Conservation (phyloP, 2,329 filamentous ascomycete genomes). For the Beauveria scarabaeidicola region DNA sequence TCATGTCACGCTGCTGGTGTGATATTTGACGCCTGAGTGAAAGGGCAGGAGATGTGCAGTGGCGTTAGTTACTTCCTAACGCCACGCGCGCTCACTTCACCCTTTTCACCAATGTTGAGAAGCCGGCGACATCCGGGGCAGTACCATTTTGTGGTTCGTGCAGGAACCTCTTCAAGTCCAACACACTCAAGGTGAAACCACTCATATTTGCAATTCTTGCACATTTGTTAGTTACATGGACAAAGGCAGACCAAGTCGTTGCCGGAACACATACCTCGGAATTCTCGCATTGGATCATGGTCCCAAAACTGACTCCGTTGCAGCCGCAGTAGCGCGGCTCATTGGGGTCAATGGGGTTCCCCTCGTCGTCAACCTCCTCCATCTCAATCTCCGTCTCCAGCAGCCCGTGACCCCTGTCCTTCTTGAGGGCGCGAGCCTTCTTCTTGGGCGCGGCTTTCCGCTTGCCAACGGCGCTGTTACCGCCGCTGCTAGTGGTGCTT, state of each 20-base stretch:
- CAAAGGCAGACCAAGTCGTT: not conserved
- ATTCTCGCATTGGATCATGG: constrained; percentile 79
- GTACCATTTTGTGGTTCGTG: constrained; percentile 73
- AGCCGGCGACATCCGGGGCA: constrained; percentile 65
- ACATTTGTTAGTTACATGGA: constrained; percentile 14
- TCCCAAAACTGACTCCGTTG: constrained; percentile 70
- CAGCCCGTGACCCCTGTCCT: constrained; percentile 35
- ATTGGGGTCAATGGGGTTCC: constrained; percentile 62
- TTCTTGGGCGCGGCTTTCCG: constrained; percentile 61
- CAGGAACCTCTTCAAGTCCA: constrained; percentile 56
- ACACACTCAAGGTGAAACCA: constrained; percentile 84
- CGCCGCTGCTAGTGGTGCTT: constrained; percentile 51
- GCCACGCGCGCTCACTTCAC: constrained; percentile 52
- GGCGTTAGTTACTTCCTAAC: constrained; percentile 32
- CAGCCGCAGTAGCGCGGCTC: constrained; percentile 73
- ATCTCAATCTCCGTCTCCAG: constrained; percentile 38
- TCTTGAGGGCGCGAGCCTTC: constrained; percentile 46
- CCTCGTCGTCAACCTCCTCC: constrained; percentile 58
- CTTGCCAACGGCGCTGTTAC: constrained; percentile 61
- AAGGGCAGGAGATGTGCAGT: not conserved
- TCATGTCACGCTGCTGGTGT: too few relatives aligned
- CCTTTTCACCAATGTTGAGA: constrained; percentile 54
- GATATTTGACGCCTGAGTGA: not conserved
- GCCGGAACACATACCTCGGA: constrained; percentile 45
- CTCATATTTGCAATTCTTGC: constrained; percentile 64